Evolutionary conservation across 2,329 filamentous ascomycete genomes (phyloP).

Genomic region (Phoma sp.): DNA sequence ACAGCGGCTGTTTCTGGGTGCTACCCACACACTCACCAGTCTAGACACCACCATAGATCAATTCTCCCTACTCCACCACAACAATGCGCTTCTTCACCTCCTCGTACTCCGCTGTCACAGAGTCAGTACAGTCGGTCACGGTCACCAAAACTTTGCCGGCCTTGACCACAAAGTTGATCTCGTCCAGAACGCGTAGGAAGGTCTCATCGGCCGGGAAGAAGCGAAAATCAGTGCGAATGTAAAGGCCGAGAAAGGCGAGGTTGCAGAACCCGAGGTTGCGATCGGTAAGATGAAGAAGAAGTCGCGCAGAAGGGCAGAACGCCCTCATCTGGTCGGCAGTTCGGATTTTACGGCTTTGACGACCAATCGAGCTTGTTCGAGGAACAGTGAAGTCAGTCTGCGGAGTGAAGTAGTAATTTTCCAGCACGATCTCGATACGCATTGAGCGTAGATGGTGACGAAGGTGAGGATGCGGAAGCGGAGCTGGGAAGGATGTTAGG

Average conservation of each 20-base stretch:
- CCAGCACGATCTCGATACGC: constrained; percentile 15
- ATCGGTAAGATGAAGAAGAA: constrained; percentile 16
- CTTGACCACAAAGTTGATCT: constrained; percentile 10
- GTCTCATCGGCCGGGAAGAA: neutral
- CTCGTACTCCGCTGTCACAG: neutral
- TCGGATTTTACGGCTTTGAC: constrained; percentile 1
- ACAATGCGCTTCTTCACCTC: constrained; percentile 6
- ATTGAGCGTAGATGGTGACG: constrained; percentile 7
- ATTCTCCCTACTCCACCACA: neutral
- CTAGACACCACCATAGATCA: neutral
- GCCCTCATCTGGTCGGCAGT: constrained; percentile 11
- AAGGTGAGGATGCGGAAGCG: neutral
- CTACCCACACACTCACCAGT: neutral
- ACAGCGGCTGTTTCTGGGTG: neutral
- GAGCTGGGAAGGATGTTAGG: constrained; percentile 5
- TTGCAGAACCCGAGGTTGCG: constrained; percentile 3
- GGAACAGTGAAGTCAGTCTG: neutral
- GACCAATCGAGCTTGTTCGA: neutral
- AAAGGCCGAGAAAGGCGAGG: constrained; percentile 16
- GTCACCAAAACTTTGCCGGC: constrained; percentile 12
- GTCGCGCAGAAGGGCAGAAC: constrained; percentile 18
- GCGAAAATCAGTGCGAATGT: constrained; percentile 12
- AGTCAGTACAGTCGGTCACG: neutral
- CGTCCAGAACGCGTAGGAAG: constrained; percentile 6
- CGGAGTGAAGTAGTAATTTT: constrained; percentile 13